Percentiles rank a stretch among this genome's conserved stretches.
Conservation (phyloP, 2,329 filamentous ascomycete species). For the Fusarium setosum region DNA sequence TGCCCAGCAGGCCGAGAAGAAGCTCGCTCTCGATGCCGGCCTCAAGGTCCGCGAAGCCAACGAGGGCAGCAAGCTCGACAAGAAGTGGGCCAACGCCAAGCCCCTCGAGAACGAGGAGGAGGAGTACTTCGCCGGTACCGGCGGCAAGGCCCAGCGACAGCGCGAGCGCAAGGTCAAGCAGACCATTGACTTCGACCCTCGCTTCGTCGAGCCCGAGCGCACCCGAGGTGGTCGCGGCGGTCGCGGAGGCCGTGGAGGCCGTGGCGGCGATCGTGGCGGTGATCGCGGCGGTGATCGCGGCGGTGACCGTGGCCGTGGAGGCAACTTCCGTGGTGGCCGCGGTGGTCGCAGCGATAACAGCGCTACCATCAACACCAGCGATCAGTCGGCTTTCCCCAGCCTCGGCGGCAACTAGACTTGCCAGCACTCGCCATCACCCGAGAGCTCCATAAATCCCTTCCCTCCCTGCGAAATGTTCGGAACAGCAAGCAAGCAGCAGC, state of each 20-base stretch:
- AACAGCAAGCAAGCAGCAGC: slow-evolving; percentile 22
- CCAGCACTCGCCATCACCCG: slow-evolving; percentile 16
- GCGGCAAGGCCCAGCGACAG: slow-evolving; percentile 85
- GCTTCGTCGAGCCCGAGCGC: slow-evolving; percentile 78
- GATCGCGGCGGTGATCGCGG: slow-evolving; percentile 56
- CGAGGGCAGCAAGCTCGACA: slow-evolving; percentile 87
- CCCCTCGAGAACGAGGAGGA: slow-evolving; percentile 75
- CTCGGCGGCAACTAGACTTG: slow-evolving; percentile 63
- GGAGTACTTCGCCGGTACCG: slow-evolving; percentile 80
- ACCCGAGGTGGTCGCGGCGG: slow-evolving; percentile 62
- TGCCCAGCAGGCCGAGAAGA: slow-evolving; percentile 78
- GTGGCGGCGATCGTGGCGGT: slow-evolving; percentile 58
- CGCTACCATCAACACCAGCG: slow-evolving; percentile 65
- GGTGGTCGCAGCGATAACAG: slow-evolving; percentile 41
- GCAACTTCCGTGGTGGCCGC: slow-evolving; percentile 36
- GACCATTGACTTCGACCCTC: slow-evolving; percentile 87
- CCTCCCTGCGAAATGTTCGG: too few species aligned
- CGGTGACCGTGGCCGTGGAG: slow-evolving; percentile 51
- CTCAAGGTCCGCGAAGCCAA: slow-evolving; percentile 88
- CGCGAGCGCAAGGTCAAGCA: slow-evolving; percentile 94
- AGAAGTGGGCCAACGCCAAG: slow-evolving; percentile 94
- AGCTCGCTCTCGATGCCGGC: slow-evolving; percentile 72
- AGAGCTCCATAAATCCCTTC: slow-evolving; percentile 28
- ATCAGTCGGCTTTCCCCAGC: slow-evolving; percentile 71
- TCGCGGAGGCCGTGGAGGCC: slow-evolving; percentile 54